These are phyloP conservation scores for Sophora flavescens DNA, from an alignment of 306 rosid genomes.

Conservation along the genomic window DNA sequence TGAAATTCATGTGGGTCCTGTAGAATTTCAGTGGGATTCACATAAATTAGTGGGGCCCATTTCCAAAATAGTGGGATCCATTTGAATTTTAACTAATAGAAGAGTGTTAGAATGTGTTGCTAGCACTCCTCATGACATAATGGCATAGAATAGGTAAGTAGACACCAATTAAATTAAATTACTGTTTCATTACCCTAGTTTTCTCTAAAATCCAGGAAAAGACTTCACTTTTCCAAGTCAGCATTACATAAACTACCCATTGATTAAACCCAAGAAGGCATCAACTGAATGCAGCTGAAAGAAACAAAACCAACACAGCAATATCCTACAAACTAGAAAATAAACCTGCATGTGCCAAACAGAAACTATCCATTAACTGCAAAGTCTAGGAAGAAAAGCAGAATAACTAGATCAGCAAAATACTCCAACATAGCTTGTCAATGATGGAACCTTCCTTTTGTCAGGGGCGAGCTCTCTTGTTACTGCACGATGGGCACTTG, in stretches of 20 bases:
- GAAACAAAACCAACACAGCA: slow-evolving; percentile 44
- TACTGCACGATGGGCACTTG: slow-evolving; percentile 97
- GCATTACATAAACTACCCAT: slow-evolving; percentile 45
- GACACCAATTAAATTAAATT: slow-evolving; percentile 39
- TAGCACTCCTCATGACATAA: not conserved
- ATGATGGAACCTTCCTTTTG: slow-evolving; percentile 11
- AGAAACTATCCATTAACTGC: slow-evolving; percentile 51
- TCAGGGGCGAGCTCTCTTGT: slow-evolving; percentile 83
- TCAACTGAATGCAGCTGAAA: slow-evolving; percentile 54
- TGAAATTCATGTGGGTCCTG: too few species aligned
- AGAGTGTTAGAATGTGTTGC: too few species aligned
- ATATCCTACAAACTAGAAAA: slow-evolving; percentile 51
- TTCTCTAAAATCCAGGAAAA: slow-evolving; percentile 45
- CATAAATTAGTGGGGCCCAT: too few species aligned
- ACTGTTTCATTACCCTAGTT: slow-evolving; percentile 39
- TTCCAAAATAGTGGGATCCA: too few species aligned
- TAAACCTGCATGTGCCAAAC: slow-evolving; percentile 45
- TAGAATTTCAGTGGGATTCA: too few species aligned
- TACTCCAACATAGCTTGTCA: slow-evolving; percentile 41
- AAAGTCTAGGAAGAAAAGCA: slow-evolving; percentile 42
- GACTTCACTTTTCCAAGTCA: slow-evolving; percentile 45
- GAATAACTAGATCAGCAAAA: slow-evolving; percentile 46
- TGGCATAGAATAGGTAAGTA: not conserved
- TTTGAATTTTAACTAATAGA: too few species aligned
- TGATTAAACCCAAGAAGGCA: slow-evolving; percentile 40